Percentiles rank a stretch among this genome's conserved stretches.
Evolutionary conservation across 2,329 filamentous ascomycete genomes (phyloP).

Genomic region (Knufia fluminis): DNA sequence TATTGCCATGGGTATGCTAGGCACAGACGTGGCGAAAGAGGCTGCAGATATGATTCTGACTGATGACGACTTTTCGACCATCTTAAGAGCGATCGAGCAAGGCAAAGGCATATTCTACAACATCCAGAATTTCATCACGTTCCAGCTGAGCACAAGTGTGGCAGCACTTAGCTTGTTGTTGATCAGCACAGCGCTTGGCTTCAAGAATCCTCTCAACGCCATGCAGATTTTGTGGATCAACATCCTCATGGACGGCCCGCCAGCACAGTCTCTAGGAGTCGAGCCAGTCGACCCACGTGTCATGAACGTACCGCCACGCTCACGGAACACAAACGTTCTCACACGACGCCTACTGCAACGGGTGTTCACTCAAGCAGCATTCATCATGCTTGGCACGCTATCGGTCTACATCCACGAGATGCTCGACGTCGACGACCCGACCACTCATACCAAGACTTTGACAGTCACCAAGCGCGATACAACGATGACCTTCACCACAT

Average conservation of each 20-base stretch:
- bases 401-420: constrained; percentile 88
- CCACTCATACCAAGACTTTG: constrained; percentile 32
- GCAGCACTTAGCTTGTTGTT: constrained; percentile 86
- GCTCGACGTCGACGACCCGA: constrained; percentile 53
- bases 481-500: constrained; percentile 98
- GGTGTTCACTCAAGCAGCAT: constrained; percentile 73
- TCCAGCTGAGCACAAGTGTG: constrained; percentile 94
- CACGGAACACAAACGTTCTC: constrained; percentile 81
- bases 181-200: constrained; percentile 82
- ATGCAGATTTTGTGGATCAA: constrained; percentile 99
- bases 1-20: constrained; percentile 89
- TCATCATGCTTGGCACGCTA: constrained; percentile 91
- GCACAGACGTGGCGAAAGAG: constrained; percentile 95
- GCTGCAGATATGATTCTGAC: constrained; percentile 82
- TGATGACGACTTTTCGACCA: constrained; percentile 83
- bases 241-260: constrained; percentile 98
- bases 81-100: constrained; percentile 91
- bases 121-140: constrained; percentile 98
- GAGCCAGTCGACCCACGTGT: constrained; percentile 90
- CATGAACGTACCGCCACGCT: constrained; percentile 81
- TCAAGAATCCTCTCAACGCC: constrained; percentile 90
- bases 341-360: constrained; percentile 72
- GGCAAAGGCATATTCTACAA: constrained; percentile 99
- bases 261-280: constrained; percentile 91
- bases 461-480: constrained; percentile 86